Evolutionary conservation across 1,139 yeast species (phyloP), one percentile per base, ranked within the genome.

Genomic region (Kodamaea suecica): DNA sequence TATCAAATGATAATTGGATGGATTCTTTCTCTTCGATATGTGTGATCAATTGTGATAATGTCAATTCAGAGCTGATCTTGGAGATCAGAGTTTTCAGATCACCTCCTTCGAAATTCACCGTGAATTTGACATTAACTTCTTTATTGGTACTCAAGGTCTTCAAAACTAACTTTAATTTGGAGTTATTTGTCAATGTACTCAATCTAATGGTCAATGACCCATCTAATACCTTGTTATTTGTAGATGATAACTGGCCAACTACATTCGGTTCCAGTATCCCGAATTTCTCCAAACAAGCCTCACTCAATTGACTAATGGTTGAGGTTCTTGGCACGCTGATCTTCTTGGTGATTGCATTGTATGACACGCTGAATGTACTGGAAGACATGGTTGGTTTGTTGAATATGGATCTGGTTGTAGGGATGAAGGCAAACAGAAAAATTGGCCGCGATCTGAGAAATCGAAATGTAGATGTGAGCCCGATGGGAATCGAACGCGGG

Each of bases 211-310:
- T 66, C 21, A 62, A 48, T 10, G 63, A 43, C 2, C 49, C 41
- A 38, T 68, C 73, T 17, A 68, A 42, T 11, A 41, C 48, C 40
- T 65, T 66, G 37, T 49, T 53, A 34, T 62, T 55, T 43, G 61
- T 50, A 5, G 27, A 17, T 20, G 41, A 40, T 24, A 63, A 47
- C 15, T 55, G 57, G 3, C 70, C 70, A 23, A 44, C 42, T 11
- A 48, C 50, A 2, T 45, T 43, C 4, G 36, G 14, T 21, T 31
- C 29, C 27, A 40, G 44, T 17, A 59, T 36, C 12, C 48, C 52
- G 37, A 63, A 64, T 39, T 59, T 62, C 34, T 49, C 51, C 39
- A 58, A 32, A 31, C 63, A 40, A 29, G 49, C 30, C 34, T 52
- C 42, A 4, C 56, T 47, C 27, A 69, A 45, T 36, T 63, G 69